These are phyloP conservation scores for Coelastrella sp. DNA, from an alignment of 139 green algal genomes.

Conservation along the genomic window DNA sequence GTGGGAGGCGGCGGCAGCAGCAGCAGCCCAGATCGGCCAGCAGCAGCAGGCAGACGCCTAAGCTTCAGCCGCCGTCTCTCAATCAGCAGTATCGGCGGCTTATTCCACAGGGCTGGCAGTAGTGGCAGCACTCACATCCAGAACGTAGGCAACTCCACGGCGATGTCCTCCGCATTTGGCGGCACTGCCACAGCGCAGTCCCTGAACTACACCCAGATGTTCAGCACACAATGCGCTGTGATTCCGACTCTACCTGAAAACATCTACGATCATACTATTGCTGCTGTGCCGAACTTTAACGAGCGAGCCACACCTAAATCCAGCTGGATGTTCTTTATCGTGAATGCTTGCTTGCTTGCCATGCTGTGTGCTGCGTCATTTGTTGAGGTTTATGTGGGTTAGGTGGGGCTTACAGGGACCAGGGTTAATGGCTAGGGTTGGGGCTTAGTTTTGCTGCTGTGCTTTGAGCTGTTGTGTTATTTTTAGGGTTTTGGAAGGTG, in stretches of 20 bases:
- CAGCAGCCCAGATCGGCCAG: neutral
- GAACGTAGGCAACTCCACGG: neutral
- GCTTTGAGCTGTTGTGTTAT: too few species aligned
- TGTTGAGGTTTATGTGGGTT: constrained; percentile 26
- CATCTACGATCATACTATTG: constrained; percentile 44
- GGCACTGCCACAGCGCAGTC: neutral
- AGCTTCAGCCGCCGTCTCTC: neutral
- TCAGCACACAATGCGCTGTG: neutral
- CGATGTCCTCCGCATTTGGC: neutral
- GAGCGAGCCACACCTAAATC: neutral
- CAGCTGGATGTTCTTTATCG: constrained; percentile 29
- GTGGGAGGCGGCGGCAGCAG: neutral
- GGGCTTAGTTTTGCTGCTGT: too few species aligned
- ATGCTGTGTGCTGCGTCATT: neutral
- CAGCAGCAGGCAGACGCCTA: neutral
- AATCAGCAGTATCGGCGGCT: too few species aligned
- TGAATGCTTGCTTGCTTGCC: constrained; percentile 12
- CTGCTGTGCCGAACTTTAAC: constrained; percentile 38
- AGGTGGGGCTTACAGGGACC: too few species aligned
- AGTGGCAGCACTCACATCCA: neutral
- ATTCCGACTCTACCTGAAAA: constrained; percentile 33
- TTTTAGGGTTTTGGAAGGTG: too few species aligned
- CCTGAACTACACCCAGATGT: constrained; percentile 12
- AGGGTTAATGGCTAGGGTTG: too few species aligned
- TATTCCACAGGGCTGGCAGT: too few species aligned